These are phyloP conservation scores for Serendipita vermifera DNA, from an alignment of 768 basidiomycete genomes.

Conservation along the genomic window DNA sequence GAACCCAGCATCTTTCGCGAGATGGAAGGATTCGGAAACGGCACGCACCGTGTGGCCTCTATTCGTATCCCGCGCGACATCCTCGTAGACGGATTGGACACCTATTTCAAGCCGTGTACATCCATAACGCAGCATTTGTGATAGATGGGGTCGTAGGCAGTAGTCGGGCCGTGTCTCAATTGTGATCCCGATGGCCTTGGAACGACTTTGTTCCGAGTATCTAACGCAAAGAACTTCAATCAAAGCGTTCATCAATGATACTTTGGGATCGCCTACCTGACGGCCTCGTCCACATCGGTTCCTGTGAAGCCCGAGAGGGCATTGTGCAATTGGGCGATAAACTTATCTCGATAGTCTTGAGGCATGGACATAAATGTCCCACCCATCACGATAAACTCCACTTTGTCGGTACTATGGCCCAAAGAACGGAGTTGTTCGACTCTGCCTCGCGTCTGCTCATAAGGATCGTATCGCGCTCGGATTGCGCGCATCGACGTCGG, in stretches of 20 bases:
- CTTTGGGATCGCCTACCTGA: slow-evolving; percentile 39
- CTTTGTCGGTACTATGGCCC: slow-evolving; percentile 97
- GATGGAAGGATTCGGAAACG: slow-evolving; percentile 91
- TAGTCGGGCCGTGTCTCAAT: slow-evolving; percentile 99
- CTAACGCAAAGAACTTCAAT: slow-evolving; percentile 29
- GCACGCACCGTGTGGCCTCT: slow-evolving; percentile 97
- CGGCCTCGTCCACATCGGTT: slow-evolving; percentile 88
- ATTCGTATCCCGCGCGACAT: slow-evolving; percentile 97
- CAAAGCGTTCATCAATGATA: not conserved
- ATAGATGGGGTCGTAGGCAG: slow-evolving; percentile 90
- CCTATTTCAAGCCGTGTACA: slow-evolving; percentile 98
- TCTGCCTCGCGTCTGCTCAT: slow-evolving; percentile 89
- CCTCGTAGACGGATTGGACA: slow-evolving; percentile 98
- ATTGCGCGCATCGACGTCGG: slow-evolving; percentile 99
- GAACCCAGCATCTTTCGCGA: slow-evolving; percentile 98
- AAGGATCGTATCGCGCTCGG: slow-evolving; percentile 90
- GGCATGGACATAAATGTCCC: slow-evolving; percentile 99
- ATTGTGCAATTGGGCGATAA: slow-evolving; percentile 93
- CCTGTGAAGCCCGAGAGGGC: slow-evolving; percentile 93
- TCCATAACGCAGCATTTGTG: slow-evolving; percentile 99
- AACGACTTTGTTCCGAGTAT: slow-evolving; percentile 93
- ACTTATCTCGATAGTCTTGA: slow-evolving; percentile 86
- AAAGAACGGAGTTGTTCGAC: slow-evolving; percentile 91
- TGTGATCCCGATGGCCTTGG: slow-evolving; percentile 97
- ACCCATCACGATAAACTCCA: slow-evolving; percentile 92